phyloP scores from a whole-genome alignment of 2,329 filamentous ascomycete species.

The Lasiodiplodia hormozganensis region DNA sequence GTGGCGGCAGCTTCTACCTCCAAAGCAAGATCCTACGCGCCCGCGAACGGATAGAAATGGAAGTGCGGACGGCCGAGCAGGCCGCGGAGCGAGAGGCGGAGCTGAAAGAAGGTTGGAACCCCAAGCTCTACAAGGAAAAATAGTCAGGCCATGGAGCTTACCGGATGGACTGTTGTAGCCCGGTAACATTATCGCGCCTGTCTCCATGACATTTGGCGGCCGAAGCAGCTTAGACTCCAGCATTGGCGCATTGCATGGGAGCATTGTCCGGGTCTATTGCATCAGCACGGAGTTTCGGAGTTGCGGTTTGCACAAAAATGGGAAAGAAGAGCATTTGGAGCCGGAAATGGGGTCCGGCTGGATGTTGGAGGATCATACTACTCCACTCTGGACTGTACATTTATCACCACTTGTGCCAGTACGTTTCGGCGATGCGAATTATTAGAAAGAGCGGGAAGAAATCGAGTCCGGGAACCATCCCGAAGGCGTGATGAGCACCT shows the following conservation, averaged over 20 bases:
- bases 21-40: conserved; percentile 96
- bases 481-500: not conserved
- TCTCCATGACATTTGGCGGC: not conserved
- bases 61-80: conserved; percentile 75
- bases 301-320: conserved; percentile 1
- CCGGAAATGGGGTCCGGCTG: not conserved
- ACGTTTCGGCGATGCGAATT: not conserved
- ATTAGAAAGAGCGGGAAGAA: conserved; percentile 15
- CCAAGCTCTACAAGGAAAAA: conserved; percentile 91
- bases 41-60: conserved; percentile 88
- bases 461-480: not conserved
- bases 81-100: conserved; percentile 78
- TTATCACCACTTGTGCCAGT: conserved; percentile 1
- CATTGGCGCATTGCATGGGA: conserved; percentile 25
- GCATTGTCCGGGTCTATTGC: conserved; percentile 27
- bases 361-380: conserved; percentile 3
- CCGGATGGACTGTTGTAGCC: conserved; percentile 8
- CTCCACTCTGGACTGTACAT: conserved; percentile 28
- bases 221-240: not conserved
- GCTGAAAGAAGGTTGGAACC: conserved; percentile 85
- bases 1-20: conserved; percentile 96
- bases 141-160: conserved; percentile 40
- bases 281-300: conserved; percentile 32
- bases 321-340: not conserved
- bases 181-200: conserved; percentile 1